phyloP scores from a whole-genome alignment of 2,329 filamentous ascomycete genomes.

The Cercospora sp. region DNA sequence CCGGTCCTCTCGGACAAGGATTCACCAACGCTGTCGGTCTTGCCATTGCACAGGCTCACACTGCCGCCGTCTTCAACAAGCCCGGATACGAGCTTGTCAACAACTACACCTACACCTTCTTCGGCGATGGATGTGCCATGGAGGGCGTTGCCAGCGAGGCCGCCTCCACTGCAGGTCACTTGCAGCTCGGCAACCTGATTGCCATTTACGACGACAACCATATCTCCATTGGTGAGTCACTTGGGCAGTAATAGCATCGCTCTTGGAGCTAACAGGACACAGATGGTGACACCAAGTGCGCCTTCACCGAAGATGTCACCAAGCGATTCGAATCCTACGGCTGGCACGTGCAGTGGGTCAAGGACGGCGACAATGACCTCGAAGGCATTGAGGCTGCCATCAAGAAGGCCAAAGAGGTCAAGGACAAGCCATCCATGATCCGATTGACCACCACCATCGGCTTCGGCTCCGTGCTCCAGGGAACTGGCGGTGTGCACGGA shows the following conservation, averaged over 20 bases:
- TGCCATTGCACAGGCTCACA: constrained; percentile 93
- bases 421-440: constrained; percentile 95
- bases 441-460: constrained; percentile 97
- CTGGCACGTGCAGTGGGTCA: constrained; percentile 86
- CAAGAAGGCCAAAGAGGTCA: constrained; percentile 79
- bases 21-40: constrained; percentile 97
- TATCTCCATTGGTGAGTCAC: constrained; percentile 70
- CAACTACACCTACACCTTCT: constrained; percentile 97
- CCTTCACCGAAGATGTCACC: constrained; percentile 94
- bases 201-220: constrained; percentile 98
- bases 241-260: background rate
- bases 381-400: constrained; percentile 86
- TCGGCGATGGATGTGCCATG: constrained; percentile 98
- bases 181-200: constrained; percentile 97
- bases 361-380: constrained; percentile 86
- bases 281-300: constrained; percentile 93
- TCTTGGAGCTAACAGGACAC: constrained; percentile 23
- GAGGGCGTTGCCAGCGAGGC: constrained; percentile 96
- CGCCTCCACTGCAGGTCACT: constrained; percentile 86
- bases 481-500: constrained; percentile 94
- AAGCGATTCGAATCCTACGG: constrained; percentile 97
- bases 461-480: constrained; percentile 88
- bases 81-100: constrained; percentile 85
- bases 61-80: constrained; percentile 92
- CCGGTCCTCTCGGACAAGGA: constrained; percentile 95